Conservation (phyloP, 1,284 basidiomycete species). For the Takashimella koratensis region DNA sequence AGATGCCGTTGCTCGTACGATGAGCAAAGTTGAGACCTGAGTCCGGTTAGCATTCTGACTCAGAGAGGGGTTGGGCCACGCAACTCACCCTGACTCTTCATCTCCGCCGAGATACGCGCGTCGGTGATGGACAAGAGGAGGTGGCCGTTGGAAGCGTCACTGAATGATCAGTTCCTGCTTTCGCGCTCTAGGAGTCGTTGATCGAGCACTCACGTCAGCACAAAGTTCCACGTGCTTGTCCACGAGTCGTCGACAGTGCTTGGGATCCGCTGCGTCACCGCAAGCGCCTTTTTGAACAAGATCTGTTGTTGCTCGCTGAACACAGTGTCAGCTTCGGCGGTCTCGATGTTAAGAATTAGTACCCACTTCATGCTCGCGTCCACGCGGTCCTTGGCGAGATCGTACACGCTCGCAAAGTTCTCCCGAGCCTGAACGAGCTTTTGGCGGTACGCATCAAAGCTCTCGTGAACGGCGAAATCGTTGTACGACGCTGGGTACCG, state of each 20-base stretch:
- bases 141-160: constrained; percentile 88
- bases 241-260: constrained; percentile 63
- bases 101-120: constrained; percentile 84
- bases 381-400: constrained; percentile 86
- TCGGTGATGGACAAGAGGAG: constrained; percentile 85
- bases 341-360: neutral
- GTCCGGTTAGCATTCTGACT: too few species aligned
- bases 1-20: constrained; percentile 23
- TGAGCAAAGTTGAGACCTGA: constrained; percentile 91
- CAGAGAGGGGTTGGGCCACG: too few species aligned
- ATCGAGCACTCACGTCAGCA: constrained; percentile 54
- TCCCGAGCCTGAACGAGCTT: constrained; percentile 78
- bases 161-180: constrained; percentile 53
- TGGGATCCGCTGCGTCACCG: constrained; percentile 60
- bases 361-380: constrained; percentile 78
- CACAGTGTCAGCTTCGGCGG: neutral
- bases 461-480: constrained; percentile 88
- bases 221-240: constrained; percentile 99
- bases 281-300: constrained; percentile 83
- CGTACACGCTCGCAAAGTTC: constrained; percentile 86
- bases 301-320: constrained; percentile 73
- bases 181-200: too few species aligned
- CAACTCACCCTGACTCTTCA: constrained; percentile 77
- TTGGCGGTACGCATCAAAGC: constrained; percentile 81
- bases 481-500: constrained; percentile 95